Percentiles rank a stretch among this genome's conserved stretches.
phyloP scores from a whole-genome alignment of 305 asterid species.

The Plantago rigida region DNA sequence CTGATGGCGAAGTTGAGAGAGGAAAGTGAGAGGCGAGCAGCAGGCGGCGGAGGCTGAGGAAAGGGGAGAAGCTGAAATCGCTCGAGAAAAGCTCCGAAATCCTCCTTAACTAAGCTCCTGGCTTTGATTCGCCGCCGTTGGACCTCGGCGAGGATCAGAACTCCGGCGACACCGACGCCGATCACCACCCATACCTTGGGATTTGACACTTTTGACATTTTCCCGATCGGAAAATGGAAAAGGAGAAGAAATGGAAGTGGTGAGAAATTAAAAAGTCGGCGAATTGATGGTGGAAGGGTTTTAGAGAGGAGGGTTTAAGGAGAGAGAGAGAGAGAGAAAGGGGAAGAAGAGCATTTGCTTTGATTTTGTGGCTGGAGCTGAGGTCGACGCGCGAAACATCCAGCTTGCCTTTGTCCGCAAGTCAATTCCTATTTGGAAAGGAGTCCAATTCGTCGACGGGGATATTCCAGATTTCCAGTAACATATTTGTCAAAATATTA shows the following conservation, averaged over 20 bases:
- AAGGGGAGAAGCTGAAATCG: conserved; percentile 65
- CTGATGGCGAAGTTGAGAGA: conserved; percentile 67
- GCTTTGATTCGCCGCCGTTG: conserved; percentile 62
- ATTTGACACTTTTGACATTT: conserved; percentile 53
- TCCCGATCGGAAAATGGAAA: neutral
- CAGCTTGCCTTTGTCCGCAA: conserved; percentile 4
- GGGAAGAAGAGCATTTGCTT: neutral
- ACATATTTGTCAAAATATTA: too few species aligned
- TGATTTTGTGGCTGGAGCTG: neutral
- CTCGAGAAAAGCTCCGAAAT: conserved; percentile 73
- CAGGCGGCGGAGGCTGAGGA: conserved; percentile 92
- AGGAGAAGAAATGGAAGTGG: neutral
- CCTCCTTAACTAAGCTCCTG: conserved; percentile 41
- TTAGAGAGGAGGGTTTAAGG: conserved; percentile 30
- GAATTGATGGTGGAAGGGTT: conserved; percentile 28
- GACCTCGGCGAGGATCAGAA: conserved; percentile 68
- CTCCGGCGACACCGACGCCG: conserved; percentile 80
- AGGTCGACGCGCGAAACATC: conserved; percentile 16
- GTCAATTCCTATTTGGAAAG: neutral
- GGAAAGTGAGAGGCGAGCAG: conserved; percentile 66
- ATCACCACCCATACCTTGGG: conserved; percentile 72
- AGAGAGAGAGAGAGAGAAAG: conserved; percentile 2
- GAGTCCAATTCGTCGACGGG: too few species aligned
- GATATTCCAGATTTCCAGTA: too few species aligned
- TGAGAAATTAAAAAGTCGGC: conserved; percentile 31